Base-by-base conservation (phyloP, 208 protist genomes). In the Porcisia deanei region DNA sequence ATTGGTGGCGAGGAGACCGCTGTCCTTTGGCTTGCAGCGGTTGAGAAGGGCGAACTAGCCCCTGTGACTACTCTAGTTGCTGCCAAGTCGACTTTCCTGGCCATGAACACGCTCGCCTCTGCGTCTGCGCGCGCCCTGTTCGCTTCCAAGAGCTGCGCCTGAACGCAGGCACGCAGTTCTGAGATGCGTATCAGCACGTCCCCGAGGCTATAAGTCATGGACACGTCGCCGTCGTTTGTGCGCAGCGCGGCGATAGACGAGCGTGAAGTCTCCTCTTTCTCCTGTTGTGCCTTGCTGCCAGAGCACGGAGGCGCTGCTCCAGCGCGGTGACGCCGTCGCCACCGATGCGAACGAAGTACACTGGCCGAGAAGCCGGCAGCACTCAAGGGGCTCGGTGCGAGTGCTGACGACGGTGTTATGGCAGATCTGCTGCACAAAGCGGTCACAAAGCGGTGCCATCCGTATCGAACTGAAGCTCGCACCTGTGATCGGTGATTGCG, bases 401-500 rank as follows among this genome's bases (percentile, higher is more conserved):
- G 47, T 45, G 7, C 45, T 3, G 66, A 73, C 58, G 59, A 30
- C 0, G 59, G 39, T 12, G 78, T 22, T 3, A 59, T 18, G 22
- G 66, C 54, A 16, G 30, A 39, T 22, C 39, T 22, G 47, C 60
- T 60, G 78, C 78, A 82, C 59, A 82, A 55, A 69, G 75, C 71
- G 18, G 72, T 77, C 16, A 82, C 78, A 37, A 82, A 82, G 59
- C 78, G 78, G 53, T 82, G 78, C 78, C 78, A 82, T 12, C 78
- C 78, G 43, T 82, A 82, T 41, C 73, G 78, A 0, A 53, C 78
- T 43, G 67, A 53, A n/a, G 72, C 71, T 5, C 72, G 78, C 49
- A 82, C 78, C 59, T 59, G 72, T n/a, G 65, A 55, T 9, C 78
- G 72, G 37, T 82, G 74, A 70, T 52, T 71, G 25, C 78, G 78